phyloP scores from a whole-genome alignment of 2,329 filamentous ascomycete species.

The Colletotrichum sp. region DNA sequence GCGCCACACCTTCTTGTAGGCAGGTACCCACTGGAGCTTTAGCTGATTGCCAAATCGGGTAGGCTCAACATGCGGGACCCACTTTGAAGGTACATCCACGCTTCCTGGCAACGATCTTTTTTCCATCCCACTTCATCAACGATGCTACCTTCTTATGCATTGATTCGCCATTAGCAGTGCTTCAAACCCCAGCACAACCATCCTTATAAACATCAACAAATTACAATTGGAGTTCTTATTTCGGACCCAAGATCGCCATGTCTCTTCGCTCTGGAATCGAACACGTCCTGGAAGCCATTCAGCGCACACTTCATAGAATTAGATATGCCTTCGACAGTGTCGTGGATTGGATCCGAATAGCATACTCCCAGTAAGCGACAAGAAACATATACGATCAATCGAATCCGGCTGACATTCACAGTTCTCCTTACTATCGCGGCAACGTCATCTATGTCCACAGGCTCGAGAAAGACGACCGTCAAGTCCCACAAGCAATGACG shows the following conservation, averaged over 20 bases:
- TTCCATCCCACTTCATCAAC: neutral
- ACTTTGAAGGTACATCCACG: neutral
- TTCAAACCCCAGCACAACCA: neutral
- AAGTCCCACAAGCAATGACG: neutral
- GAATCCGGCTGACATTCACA: neutral
- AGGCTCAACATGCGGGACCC: neutral
- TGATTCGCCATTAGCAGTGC: neutral
- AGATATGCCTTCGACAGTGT: neutral
- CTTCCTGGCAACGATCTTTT: neutral
- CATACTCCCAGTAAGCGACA: slow-evolving; percentile 7
- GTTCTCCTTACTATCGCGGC: slow-evolving; percentile 11
- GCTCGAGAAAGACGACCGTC: neutral
- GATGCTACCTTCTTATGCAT: neutral
- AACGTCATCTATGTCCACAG: slow-evolving; percentile 1
- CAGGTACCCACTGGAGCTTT: neutral
- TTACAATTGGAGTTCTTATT: neutral
- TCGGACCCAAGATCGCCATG: neutral
- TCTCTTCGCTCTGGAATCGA: neutral
- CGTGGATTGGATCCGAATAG: slow-evolving; percentile 2
- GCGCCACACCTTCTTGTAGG: neutral
- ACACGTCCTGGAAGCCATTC: neutral
- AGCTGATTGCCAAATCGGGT: slow-evolving; percentile 8
- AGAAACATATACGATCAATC: neutral
- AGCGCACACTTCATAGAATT: neutral
- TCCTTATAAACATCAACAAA: neutral